phyloP scores from a whole-genome alignment of 140 eudicot species.

The Erigeron philadelphicus region DNA sequence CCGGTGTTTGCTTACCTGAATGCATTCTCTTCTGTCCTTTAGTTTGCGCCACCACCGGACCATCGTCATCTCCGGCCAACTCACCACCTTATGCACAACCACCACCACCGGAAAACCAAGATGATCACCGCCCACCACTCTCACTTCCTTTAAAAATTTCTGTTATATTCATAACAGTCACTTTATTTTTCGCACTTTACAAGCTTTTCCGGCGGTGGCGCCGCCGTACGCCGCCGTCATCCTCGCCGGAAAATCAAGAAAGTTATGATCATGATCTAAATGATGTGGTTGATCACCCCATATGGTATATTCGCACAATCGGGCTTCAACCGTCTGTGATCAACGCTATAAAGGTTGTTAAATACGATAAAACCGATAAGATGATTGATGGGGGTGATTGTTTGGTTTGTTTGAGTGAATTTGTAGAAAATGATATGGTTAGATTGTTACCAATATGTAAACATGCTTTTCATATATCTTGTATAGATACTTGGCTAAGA shows the following conservation, averaged over 20 bases:
- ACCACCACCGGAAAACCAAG: background rate
- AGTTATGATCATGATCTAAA: slow-evolving; percentile 18
- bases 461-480: slow-evolving; percentile 75
- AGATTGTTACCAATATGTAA: slow-evolving; percentile 46
- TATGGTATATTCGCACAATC: slow-evolving; percentile 66
- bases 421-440: slow-evolving; percentile 16
- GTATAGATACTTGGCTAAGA: slow-evolving; percentile 86
- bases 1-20: background rate
- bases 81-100: slow-evolving; percentile 27
- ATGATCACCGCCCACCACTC: slow-evolving; percentile 17
- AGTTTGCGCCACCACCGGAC: slow-evolving; percentile 10
- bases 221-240: background rate
- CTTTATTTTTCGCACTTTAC: slow-evolving; percentile 30
- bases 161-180: slow-evolving; percentile 25
- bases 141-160: slow-evolving; percentile 37
- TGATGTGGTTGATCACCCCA: slow-evolving; percentile 48
- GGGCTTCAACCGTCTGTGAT: slow-evolving; percentile 64
- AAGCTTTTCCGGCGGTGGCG: slow-evolving; percentile 9
- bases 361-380: slow-evolving; percentile 38
- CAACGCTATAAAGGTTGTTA: slow-evolving; percentile 37
- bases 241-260: slow-evolving; percentile 17
- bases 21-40: slow-evolving; percentile 26
- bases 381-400: slow-evolving; percentile 61
- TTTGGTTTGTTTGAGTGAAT: slow-evolving; percentile 68
- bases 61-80: slow-evolving; percentile 17